Evolutionary conservation across 192 early-diverging fungal species (phyloP).

Genomic region (Backusella psychrophila): DNA sequence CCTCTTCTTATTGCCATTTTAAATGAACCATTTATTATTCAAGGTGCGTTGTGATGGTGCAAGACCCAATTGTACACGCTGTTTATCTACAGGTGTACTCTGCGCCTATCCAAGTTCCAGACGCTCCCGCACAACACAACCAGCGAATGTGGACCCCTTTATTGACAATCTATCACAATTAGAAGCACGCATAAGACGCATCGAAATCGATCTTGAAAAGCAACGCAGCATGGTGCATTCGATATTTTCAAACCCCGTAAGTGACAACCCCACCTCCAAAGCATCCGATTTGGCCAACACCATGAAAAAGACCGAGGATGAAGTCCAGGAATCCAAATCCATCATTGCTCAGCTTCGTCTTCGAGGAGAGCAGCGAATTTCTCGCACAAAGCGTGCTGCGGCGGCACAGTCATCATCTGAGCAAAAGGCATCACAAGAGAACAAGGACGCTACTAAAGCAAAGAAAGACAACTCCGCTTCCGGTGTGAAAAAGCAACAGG

Average conservation of each 20-base stretch:
- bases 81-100: conserved; percentile 12
- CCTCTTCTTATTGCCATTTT: not conserved
- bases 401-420: not conserved
- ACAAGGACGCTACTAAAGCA: not conserved
- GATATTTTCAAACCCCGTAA: conserved; percentile 9
- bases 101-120: conserved; percentile 27
- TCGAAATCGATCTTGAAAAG: conserved; percentile 22
- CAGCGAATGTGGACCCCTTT: conserved; percentile 33
- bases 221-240: conserved; percentile 22
- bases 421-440: not conserved
- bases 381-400: conserved; percentile 24
- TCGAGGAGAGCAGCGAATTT: conserved; percentile 29
- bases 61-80: conserved; percentile 27
- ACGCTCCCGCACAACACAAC: conserved; percentile 23
- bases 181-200: conserved; percentile 20
- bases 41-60: conserved; percentile 32
- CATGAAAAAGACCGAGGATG: conserved; percentile 28
- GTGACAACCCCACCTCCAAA: conserved; percentile 10
- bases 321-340: conserved; percentile 36
- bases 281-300: not conserved
- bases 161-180: conserved; percentile 30
- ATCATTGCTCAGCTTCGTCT: conserved; percentile 35
- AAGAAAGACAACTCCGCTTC: conserved; percentile 1
- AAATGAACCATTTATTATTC: not conserved
- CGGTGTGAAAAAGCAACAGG: not conserved